Percentiles rank a stretch among this genome's conserved stretches.
Conservation (phyloP, 176 grass and related monocot genomes). For the barley (Hordeum vulgare) region MorexV3_pseudomolecules_assembly NC_058524.1:562531632-562532131, state of each 20-base stretch:
- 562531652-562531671: conserved; percentile 8
- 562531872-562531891: neutral
- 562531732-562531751: conserved; percentile 55
- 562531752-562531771: conserved; percentile 2
- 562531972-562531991: neutral
- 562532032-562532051: neutral
- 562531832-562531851: neutral
- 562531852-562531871: neutral
- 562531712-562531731: conserved; percentile 71
- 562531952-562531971: neutral
- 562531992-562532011: too few relatives aligned
- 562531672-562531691: conserved; percentile 20
- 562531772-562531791: neutral
- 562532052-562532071: neutral
- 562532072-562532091: conserved; percentile 57
- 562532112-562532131: conserved; percentile 91
- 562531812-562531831: neutral
- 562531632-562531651: neutral
- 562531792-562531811: neutral
- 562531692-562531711: conserved; percentile 29
- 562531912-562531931: neutral
- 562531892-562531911: neutral
- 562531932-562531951: neutral
- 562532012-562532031: neutral
- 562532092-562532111: conserved; percentile 78